Base-by-base conservation (phyloP, 768 basidiomycete species). In the Tulasnella sp. region DNA sequence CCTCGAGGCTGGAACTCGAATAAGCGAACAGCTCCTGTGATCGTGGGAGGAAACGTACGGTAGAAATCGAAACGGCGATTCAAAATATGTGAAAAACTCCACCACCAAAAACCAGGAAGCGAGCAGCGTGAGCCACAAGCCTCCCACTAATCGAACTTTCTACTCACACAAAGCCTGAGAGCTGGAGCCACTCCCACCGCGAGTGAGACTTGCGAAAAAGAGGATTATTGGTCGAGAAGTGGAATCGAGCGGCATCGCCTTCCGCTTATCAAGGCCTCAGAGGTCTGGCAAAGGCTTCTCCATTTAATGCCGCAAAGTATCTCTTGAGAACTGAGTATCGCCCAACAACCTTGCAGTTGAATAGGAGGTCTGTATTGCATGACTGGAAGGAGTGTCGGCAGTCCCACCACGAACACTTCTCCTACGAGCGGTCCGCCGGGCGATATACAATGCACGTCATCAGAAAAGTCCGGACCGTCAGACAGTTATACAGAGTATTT, bases 1-100 rank as follows among this genome's bases (percentile, higher is more conserved):
- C 57, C 57, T 61, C 57, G 57, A 61, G 57, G 57, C 57, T 61
- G 57, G 57, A 61, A 26, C 57, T 61, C 29, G 57, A 29, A 61
- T 23, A 23, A 61, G 57, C 57, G 29, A 61, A 29, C 57, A 61
- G n/a, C n/a, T 61, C 29, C 29, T 29, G 20, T 11, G 57, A 61
- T 61, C 57, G 57, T 61, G 57, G 29, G 57, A 61, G 57, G 29
- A 29, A n/a, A 15, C n/a, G n/a, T 1, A 11, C 11, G 57, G 57
- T 29, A 61, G n/a, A 61, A 61, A 29, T 61, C 57, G 26, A 61
- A 40, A 23, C 57, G 57, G 57, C 57, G 57, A n/a, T 61, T 61
- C 23, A 61, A n/a, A 61, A 55, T 61, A 5, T 61, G 23, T n/a
- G 40, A 40, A 40, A 61, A 26, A 57, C 55, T 6, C 20, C 5